Evolutionary conservation across 2,329 filamentous ascomycete species (phyloP), one percentile per base, ranked within the genome.

Genomic region (Ophiostoma quercus): DNA sequence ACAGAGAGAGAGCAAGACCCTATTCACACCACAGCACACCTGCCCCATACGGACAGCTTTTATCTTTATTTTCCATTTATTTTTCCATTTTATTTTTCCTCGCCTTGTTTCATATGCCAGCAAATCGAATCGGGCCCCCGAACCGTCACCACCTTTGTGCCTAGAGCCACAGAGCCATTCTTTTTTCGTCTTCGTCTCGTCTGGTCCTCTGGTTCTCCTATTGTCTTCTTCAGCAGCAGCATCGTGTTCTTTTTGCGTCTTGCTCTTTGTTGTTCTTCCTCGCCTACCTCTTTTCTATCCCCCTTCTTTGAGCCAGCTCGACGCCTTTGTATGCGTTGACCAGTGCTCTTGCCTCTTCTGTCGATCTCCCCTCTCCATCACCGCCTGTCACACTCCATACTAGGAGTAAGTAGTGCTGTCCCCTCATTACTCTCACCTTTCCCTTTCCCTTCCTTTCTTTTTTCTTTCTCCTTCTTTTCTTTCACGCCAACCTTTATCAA

Each of bases 101-200:
- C 72, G 74, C 75, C 74, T 73, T 76, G 77, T 80, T 79, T 79
- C 79, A 79, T 76, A 76, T 77, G 76, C 72, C 73, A 74, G 75
- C 75, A 73, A 63, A 73, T 41, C 65, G 65, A 43, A 66, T 69
- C 62, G 39, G 57, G n/a, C 37, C 60, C 72, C 70, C 69, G 51
- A 69, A 63, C 69, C 66, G 34, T 69, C 66, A 63, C 60, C 60
- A 63, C 32, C 39, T 70, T 51, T 39, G 67, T 39, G 62, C 63
- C 60, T 68, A 71, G 66, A 62, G 69, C 43, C 47, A 43, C 34
- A 34, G 34, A 8, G 34, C 34, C 34, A 34, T 34, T 34, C 34
- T 34, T 34, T 34, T 34, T 47, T 12, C 22, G 65, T 66, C 43
- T 25, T 8, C 25, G 32, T 54, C 68, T 57, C 34, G 32, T 37